A percentile compares a stretch with the other conserved stretches of the same genome.
Conservation (phyloP, 1,284 basidiomycete genomes). For the Microbotryum saponariae region DNA sequence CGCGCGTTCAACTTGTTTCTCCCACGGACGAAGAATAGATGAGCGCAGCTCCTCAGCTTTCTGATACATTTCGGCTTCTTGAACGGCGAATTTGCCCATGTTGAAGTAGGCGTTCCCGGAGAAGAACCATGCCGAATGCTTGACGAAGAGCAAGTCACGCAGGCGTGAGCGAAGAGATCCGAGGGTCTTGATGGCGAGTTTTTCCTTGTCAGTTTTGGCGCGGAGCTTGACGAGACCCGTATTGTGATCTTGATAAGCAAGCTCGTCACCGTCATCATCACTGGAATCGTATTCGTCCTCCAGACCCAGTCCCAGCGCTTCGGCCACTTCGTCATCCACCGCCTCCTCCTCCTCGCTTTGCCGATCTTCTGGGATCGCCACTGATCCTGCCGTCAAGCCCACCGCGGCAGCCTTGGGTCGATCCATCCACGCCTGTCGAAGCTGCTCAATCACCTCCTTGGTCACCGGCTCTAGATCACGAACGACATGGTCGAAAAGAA, state of each 20-base stretch:
- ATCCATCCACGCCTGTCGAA: slow-evolving; percentile 11
- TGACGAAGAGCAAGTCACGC: slow-evolving; percentile 30
- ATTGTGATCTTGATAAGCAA: neutral
- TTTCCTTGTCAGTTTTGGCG: slow-evolving; percentile 13
- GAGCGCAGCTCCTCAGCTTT: slow-evolving; percentile 21
- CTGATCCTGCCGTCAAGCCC: neutral
- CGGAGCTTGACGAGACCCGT: neutral
- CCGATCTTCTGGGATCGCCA: too few species aligned
- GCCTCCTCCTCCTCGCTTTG: too few species aligned
- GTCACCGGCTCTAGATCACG: slow-evolving; percentile 18
- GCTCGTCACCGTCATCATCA: slow-evolving; percentile 4
- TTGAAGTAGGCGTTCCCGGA: slow-evolving; percentile 33
- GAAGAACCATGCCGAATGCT: slow-evolving; percentile 33
- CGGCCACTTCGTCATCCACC: slow-evolving; percentile 5
- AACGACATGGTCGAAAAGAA: slow-evolving; percentile 15
- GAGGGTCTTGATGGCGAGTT: slow-evolving; percentile 2
- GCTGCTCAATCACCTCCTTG: slow-evolving; percentile 10
- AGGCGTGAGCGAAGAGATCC: slow-evolving; percentile 21
- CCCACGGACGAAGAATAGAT: slow-evolving; percentile 18
- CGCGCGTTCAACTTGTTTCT: slow-evolving; percentile 16
- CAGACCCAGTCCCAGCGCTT: slow-evolving; percentile 22
- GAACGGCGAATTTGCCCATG: slow-evolving; percentile 13
- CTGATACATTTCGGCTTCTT: slow-evolving; percentile 21
- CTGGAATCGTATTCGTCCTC: slow-evolving; percentile 8
- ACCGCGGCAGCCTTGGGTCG: slow-evolving; percentile 1